phyloP scores from a whole-genome alignment of 2,329 filamentous ascomycete species.

The Penicillium sp. region DNA sequence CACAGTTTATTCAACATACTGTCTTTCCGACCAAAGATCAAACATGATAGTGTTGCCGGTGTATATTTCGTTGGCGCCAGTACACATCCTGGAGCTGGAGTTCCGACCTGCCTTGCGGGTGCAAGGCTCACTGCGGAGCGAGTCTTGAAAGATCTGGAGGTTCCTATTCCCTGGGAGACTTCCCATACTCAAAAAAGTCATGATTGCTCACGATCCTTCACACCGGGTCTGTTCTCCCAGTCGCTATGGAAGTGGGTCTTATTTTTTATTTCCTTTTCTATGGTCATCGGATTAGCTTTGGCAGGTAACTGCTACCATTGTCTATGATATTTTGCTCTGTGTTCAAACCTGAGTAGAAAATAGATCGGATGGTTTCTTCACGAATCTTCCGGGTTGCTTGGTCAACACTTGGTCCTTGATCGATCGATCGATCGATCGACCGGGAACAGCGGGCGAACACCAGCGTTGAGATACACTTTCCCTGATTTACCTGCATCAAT shows the following conservation, averaged over 20 bases:
- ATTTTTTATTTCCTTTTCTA: neutral
- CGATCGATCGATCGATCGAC: neutral
- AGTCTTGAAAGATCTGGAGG: neutral
- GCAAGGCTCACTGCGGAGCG: neutral
- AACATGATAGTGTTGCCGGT: neutral
- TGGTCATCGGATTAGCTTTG: neutral
- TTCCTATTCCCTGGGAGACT: neutral
- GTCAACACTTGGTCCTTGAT: neutral
- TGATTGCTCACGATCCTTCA: neutral
- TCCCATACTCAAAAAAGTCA: neutral
- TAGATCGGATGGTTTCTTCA: neutral
- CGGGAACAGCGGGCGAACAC: neutral
- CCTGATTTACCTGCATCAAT: neutral
- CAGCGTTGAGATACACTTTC: neutral
- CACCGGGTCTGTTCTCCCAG: neutral
- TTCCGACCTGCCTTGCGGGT: conserved; percentile 7
- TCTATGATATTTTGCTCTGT: neutral
- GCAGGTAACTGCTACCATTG: neutral
- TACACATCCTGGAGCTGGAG: conserved; percentile 9
- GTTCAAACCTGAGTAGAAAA: neutral
- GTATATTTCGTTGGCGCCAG: conserved; percentile 10
- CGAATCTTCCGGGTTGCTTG: neutral
- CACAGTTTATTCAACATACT: conserved; percentile 9
- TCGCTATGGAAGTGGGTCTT: neutral
- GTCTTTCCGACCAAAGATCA: conserved; percentile 6